A percentile compares a stretch with the other conserved stretches of the same genome.
phyloP scores from a whole-genome alignment of 768 basidiomycete genomes.

The Mycena latifolia region DNA sequence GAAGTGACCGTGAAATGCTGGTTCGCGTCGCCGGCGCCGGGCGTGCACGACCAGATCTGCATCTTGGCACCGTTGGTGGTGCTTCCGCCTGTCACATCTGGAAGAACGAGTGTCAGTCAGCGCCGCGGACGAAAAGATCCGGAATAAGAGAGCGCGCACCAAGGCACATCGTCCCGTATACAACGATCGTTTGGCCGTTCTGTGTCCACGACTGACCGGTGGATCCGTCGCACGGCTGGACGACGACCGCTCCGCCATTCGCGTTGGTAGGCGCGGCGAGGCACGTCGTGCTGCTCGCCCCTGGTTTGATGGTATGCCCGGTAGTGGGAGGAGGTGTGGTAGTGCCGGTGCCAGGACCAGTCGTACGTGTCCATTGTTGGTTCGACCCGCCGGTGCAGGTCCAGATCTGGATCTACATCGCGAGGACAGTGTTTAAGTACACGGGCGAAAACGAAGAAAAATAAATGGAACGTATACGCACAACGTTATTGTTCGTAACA shows the following conservation, averaged over 20 bases:
- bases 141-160: constrained; percentile 12
- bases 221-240: constrained; percentile 19
- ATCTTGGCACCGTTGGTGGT: constrained; percentile 39
- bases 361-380: constrained; percentile 21
- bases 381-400: constrained; percentile 4
- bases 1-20: constrained; percentile 31
- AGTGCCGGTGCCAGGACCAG: constrained; percentile 9
- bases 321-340: constrained; percentile 1
- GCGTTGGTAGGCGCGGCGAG: constrained; percentile 3
- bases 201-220: constrained; percentile 14
- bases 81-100: constrained; percentile 36
- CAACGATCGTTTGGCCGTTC: constrained; percentile 13
- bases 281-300: constrained; percentile 4
- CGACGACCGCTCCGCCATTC: constrained; percentile 9
- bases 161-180: constrained; percentile 36
- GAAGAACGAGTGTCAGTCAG: neutral
- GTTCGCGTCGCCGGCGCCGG: constrained; percentile 27
- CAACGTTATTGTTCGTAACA: constrained; percentile 33
- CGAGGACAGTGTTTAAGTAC: neutral
- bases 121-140: neutral
- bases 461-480: neutral
- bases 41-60: constrained; percentile 40
- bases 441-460: neutral
- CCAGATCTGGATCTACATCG: constrained; percentile 18
- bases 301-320: constrained; percentile 11